Base-by-base conservation (phyloP, 176 grass and related monocot genomes). In the Oryza longistaminata region DNA sequence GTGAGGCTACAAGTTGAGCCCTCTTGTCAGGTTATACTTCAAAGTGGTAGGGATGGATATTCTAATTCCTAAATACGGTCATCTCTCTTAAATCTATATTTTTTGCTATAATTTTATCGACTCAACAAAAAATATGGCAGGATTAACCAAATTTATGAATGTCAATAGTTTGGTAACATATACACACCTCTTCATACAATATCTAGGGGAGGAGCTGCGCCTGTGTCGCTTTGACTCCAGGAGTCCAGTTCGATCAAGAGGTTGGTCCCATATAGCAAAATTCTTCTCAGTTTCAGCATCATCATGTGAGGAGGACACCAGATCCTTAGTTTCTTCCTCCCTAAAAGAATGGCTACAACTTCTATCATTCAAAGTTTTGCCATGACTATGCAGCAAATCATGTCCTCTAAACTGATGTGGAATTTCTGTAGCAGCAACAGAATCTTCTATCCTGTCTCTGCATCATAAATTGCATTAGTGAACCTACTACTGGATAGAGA, bases 371-470 rank as follows among this genome's bases (percentile, higher is more conserved):
- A 45, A 44, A 68, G 40, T 52, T 52, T 52, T 2, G 15, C 49
- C 49, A 17, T 52, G 13, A 55, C 33, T 70, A 27, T 43, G 22
- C 11, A 69, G 22, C 11, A 69, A 77, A 77, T 69, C 46, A 42
- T 13, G 21, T 68, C 49, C 50, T 44, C 0, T 77, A 60, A 74
- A 35, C 3, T 1, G 4, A 46, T 7, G 10, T 5, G 34, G 61
- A 76, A 48, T 61, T 70, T 61, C 66, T 62, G 7, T 61, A 82
- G 26, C 81, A 46, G 21, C 13, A 64, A 55, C 24, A 72, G 33
- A 68, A 79, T 84, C 61, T 60, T 88, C 75, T 73, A 73, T 17
- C 74, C 22, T 83, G 33, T 83, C 70, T 78, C 9, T n/a, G 29
- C 75, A 79, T 84, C 43, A 58, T n/a, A 25, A 76, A 70, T 70